Base-by-base conservation (phyloP, 2,329 filamentous ascomycete species). In the Talaromyces sp. region DNA sequence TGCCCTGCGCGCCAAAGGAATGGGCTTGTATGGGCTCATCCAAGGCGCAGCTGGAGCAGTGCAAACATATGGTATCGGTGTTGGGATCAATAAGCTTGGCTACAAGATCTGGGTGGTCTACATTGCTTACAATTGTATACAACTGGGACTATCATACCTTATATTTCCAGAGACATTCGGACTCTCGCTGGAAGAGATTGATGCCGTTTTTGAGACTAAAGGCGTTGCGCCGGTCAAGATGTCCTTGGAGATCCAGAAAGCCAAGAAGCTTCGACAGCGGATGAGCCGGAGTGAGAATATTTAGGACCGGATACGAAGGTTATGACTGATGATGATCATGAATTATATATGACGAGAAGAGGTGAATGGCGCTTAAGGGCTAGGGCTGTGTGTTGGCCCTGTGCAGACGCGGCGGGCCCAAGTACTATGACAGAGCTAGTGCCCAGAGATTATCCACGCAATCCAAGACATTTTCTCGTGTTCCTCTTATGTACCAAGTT, bases 151-250 rank as follows among this genome's bases (percentile, higher is more conserved):
- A 8, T 77, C 77, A 0, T 85, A 82, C 68, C 84, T 84, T 61
- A 75, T 83, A 67, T 86, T 85, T 70, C 83, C 83, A 0, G 84
- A 85, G 70, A 85, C 83, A 11, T 79, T 79, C 52, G 77, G 77
- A 22, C 71, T 84, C 41, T 80, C 77, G 25, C 75, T 86, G 50
- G 84, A 87, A 71, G 84, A 87, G 73, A 86, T 86, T 60, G 84
- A 86, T 68, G 82, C 81, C 50, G 85, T 87, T 63, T 87, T 88
- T 66, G 85, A 81, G 68, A 82, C 79, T 0, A 74, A 75, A 4
- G 79, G 78, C 7, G 74, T 80, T 17, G 66, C 70, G 49, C 79
- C 79, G 7, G 80, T 81, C 1, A 80, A 80, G 72, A 81, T 82
- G 77, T 78, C 73, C 10, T 64, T 76, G 67, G 72, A 79, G 68